Evolutionary conservation across 2,329 filamentous ascomycete species (phyloP).

Genomic region (Colletotrichum scovillei): DNA sequence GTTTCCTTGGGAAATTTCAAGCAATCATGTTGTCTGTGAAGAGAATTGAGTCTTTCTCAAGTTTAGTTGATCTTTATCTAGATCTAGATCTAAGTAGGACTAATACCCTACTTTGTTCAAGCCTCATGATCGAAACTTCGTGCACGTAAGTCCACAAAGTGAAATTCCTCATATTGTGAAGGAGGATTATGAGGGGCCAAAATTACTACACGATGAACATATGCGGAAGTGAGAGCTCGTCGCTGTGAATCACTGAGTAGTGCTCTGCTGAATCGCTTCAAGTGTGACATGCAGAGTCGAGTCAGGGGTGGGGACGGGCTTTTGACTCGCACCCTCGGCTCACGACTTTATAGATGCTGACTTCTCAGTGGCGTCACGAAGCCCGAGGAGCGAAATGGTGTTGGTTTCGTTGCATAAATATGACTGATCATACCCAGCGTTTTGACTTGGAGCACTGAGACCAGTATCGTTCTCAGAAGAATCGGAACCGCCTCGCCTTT

Average conservation of each 20-base stretch:
- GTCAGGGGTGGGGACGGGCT: background rate
- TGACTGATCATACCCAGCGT: no score
- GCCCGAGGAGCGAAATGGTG: background rate
- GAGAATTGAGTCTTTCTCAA: no score
- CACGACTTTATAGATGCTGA: background rate
- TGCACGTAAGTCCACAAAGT: no score
- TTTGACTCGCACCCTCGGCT: background rate
- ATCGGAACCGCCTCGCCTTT: background rate
- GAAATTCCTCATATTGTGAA: no score
- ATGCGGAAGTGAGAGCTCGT: no score
- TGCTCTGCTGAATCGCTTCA: background rate
- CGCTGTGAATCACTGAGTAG: background rate
- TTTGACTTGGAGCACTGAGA: background rate
- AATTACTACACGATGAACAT: no score
- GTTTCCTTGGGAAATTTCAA: background rate
- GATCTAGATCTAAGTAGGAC: no score
- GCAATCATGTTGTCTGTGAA: no score
- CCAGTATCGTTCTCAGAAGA: background rate
- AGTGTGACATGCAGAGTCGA: background rate
- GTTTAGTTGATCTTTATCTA: no score
- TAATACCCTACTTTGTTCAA: no score
- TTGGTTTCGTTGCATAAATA: background rate
- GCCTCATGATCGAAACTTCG: no score
- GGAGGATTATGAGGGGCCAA: no score
- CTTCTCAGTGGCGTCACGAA: background rate